Evolutionary conservation across 2,329 filamentous ascomycete species (phyloP).

Genomic region (Aspergillus sp.): DNA sequence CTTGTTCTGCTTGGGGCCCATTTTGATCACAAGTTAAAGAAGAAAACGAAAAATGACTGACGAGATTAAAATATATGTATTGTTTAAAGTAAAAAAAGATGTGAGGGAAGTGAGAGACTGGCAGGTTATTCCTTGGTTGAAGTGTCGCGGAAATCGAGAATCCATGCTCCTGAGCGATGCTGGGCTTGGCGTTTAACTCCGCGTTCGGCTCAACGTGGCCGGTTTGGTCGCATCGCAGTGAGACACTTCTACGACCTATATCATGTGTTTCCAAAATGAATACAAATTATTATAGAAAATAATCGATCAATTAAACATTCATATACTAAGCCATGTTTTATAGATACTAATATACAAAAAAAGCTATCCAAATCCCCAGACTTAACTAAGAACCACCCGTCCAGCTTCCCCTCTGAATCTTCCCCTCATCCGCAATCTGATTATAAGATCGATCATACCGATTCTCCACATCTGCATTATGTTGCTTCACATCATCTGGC

Average conservation of each 20-base stretch:
- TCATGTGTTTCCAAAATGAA: too few relatives aligned
- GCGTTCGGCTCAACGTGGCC: slow-evolving; percentile 8
- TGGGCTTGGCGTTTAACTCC: slow-evolving; percentile 6
- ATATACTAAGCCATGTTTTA: background rate
- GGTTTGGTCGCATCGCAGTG: background rate
- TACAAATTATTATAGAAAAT: too few relatives aligned
- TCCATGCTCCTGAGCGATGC: slow-evolving; percentile 3
- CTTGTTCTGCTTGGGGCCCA: slow-evolving; percentile 58
- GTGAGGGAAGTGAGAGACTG: too few relatives aligned
- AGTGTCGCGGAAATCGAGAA: background rate
- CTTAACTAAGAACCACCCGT: too few relatives aligned
- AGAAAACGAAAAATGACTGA: background rate
- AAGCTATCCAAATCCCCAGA: too few relatives aligned
- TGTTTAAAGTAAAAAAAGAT: too few relatives aligned
- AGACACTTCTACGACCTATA: too few relatives aligned
- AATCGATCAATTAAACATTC: too few relatives aligned
- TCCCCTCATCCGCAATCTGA: slow-evolving; percentile 20
- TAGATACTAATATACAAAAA: background rate
- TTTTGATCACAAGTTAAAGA: slow-evolving; percentile 15
- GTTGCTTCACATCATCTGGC: slow-evolving; percentile 29
- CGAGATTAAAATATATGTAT: too few relatives aligned
- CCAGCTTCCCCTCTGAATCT: slow-evolving; percentile 10
- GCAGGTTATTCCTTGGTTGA: background rate
- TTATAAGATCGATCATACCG: slow-evolving; percentile 31
- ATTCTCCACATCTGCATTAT: slow-evolving; percentile 29